phyloP scores from a whole-genome alignment of 768 basidiomycete species.

The Pleurotus djamor region DNA sequence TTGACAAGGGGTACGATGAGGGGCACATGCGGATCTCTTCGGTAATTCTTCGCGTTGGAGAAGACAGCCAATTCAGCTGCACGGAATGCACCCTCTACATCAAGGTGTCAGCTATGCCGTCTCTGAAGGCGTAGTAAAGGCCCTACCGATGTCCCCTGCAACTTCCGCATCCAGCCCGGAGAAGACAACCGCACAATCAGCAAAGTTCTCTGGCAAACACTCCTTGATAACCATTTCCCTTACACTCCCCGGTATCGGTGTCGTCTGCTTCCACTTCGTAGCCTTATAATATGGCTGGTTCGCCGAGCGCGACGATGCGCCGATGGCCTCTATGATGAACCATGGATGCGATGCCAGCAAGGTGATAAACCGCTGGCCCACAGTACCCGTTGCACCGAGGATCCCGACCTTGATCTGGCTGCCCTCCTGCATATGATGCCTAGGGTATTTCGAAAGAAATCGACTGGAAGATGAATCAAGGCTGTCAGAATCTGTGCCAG shows the following conservation, averaged over 20 bases:
- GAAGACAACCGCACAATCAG: conserved; percentile 84
- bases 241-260: conserved; percentile 67
- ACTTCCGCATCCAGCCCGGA: conserved; percentile 96
- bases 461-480: conserved; percentile 22
- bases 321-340: conserved; percentile 84
- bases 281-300: conserved; percentile 77
- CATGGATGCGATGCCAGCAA: conserved; percentile 88
- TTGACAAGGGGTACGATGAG: conserved; percentile 98
- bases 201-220: conserved; percentile 77
- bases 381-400: conserved; percentile 89
- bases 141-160: conserved; percentile 89
- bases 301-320: conserved; percentile 86
- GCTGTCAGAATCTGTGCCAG: conserved; percentile 18
- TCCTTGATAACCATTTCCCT: conserved; percentile 65
- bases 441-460: conserved; percentile 27
- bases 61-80: conserved; percentile 88
- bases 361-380: conserved; percentile 93
- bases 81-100: conserved; percentile 80
- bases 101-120: conserved; percentile 7
- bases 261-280: conserved; percentile 85
- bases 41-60: conserved; percentile 96
- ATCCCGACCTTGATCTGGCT: conserved; percentile 57
- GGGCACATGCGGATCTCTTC: conserved; percentile 89
- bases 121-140: not conserved
- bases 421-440: conserved; percentile 31